Conservation (phyloP, 2,329 filamentous ascomycete species). For the Neonectria punicea region DNA sequence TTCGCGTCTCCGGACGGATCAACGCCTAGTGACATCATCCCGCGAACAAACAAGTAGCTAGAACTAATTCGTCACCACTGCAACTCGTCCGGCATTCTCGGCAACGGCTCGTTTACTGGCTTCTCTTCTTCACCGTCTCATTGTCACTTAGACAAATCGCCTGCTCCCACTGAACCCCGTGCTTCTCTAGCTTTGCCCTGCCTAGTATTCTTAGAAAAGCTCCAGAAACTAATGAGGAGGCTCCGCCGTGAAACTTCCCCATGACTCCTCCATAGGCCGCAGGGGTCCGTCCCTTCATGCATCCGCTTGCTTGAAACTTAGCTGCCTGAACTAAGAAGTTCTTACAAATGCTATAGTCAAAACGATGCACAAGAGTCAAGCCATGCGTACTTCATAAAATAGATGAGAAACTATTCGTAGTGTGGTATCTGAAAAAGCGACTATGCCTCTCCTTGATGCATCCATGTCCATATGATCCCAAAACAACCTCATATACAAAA, state of each 20-base stretch:
- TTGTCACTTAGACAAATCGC: background rate
- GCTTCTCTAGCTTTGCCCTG: background rate
- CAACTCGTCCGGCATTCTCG: constrained; percentile 2
- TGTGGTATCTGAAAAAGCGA: constrained; percentile 42
- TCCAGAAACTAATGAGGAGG: background rate
- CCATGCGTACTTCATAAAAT: background rate
- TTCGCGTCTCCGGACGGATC: background rate
- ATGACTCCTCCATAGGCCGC: background rate
- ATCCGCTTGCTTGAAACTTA: constrained; percentile 14
- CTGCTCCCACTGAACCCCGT: background rate
- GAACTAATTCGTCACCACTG: constrained; percentile 5
- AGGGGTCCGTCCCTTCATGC: constrained; percentile 11
- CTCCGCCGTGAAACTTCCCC: constrained; percentile 7
- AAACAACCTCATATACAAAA: constrained; percentile 12
- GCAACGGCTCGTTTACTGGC: background rate
- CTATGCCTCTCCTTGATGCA: constrained; percentile 37
- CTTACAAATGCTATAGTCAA: background rate
- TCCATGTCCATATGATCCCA: constrained; percentile 25
- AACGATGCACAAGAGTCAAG: background rate
- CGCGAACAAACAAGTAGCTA: background rate
- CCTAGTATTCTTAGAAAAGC: background rate
- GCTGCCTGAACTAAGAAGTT: background rate
- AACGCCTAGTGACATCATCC: constrained; percentile 17
- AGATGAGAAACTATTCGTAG: constrained; percentile 38
- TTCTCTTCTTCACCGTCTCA: background rate